A percentile compares a stretch with the other conserved stretches of the same genome.
Evolutionary conservation across 805 yeast genomes (phyloP).

Genomic region (Saitoella complicata): DNA sequence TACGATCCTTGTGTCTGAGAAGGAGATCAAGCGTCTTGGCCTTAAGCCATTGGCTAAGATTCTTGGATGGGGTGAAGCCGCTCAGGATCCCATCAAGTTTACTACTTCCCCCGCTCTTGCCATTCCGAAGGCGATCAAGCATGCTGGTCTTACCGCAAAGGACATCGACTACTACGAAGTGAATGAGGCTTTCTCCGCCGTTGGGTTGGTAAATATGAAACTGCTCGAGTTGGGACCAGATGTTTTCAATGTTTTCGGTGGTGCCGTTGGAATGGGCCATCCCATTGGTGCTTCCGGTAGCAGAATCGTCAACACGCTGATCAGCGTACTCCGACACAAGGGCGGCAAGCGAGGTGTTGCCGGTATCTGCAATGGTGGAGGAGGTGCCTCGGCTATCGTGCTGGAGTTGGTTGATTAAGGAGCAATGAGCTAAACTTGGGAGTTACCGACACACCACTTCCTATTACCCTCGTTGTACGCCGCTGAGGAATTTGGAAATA

Average conservation of each 20-base stretch:
- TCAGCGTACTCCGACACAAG: slow-evolving; percentile 19
- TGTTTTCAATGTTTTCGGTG: slow-evolving; percentile 80
- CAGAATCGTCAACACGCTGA: slow-evolving; percentile 50
- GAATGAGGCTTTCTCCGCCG: slow-evolving; percentile 94
- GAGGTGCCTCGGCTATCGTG: slow-evolving; percentile 88
- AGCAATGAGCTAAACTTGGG: too few species aligned
- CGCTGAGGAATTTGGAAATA: background rate
- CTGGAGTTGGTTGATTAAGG: slow-evolving; percentile 35
- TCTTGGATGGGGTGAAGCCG: slow-evolving; percentile 91
- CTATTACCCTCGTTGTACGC: background rate
- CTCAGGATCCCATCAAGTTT: slow-evolving; percentile 78
- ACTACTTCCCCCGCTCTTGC: slow-evolving; percentile 90
- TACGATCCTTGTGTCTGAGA: slow-evolving; percentile 63
- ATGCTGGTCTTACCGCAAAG: slow-evolving; percentile 45
- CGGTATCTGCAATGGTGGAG: slow-evolving; percentile 95
- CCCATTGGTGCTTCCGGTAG: slow-evolving; percentile 97
- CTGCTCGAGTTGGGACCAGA: slow-evolving; percentile 44
- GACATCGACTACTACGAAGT: slow-evolving; percentile 76
- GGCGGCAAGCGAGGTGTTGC: slow-evolving; percentile 85
- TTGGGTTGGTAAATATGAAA: slow-evolving; percentile 71
- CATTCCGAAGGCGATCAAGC: slow-evolving; percentile 78
- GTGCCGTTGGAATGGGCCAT: slow-evolving; percentile 91
- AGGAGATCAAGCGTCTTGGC: slow-evolving; percentile 57
- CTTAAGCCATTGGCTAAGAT: slow-evolving; percentile 59
- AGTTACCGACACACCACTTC: background rate